Conservation (phyloP, 1,284 basidiomycete species). For the Testicularia cyperi region DNA sequence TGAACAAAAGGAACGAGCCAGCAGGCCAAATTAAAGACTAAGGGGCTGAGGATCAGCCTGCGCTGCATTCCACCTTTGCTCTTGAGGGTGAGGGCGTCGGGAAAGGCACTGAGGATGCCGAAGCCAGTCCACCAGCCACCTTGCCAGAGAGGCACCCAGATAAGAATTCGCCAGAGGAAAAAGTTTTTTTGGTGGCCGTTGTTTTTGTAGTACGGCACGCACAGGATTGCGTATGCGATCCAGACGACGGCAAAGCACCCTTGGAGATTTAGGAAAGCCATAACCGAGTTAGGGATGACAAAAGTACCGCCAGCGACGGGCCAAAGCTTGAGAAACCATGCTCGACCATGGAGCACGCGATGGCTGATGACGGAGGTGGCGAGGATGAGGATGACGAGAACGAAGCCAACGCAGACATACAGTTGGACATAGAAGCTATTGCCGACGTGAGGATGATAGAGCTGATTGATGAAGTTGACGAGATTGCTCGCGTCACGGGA, state of each 20-base stretch:
- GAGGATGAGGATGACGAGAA: background rate
- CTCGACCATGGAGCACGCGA: conserved; percentile 8
- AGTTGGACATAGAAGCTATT: conserved; percentile 3
- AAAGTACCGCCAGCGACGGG: conserved; percentile 16
- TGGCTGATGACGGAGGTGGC: conserved; percentile 2
- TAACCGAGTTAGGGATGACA: conserved; percentile 20
- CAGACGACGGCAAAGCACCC: conserved; percentile 5
- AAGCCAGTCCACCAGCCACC: conserved; percentile 19
- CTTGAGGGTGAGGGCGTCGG: conserved; percentile 21
- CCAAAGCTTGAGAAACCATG: conserved; percentile 26
- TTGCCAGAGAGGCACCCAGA: conserved; percentile 14
- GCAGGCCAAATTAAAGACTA: conserved; percentile 13
- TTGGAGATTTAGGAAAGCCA: conserved; percentile 12
- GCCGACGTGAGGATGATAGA: conserved; percentile 6
- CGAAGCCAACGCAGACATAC: conserved; percentile 2
- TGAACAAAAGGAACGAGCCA: conserved; percentile 9
- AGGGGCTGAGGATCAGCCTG: conserved; percentile 17
- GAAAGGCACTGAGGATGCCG: conserved; percentile 19
- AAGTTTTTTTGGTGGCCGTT: conserved; percentile 1
- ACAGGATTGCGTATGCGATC: conserved; percentile 5
- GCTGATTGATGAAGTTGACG: conserved; percentile 3
- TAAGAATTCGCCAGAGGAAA: conserved; percentile 5
- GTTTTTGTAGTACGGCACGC: conserved; percentile 7
- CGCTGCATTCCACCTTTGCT: conserved; percentile 2
- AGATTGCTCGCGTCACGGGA: conserved; percentile 3